Evolutionary conservation across 257 asterid species (phyloP), one percentile per base, ranked within the genome.

Genomic region (Coffea eugenioides): DNA sequence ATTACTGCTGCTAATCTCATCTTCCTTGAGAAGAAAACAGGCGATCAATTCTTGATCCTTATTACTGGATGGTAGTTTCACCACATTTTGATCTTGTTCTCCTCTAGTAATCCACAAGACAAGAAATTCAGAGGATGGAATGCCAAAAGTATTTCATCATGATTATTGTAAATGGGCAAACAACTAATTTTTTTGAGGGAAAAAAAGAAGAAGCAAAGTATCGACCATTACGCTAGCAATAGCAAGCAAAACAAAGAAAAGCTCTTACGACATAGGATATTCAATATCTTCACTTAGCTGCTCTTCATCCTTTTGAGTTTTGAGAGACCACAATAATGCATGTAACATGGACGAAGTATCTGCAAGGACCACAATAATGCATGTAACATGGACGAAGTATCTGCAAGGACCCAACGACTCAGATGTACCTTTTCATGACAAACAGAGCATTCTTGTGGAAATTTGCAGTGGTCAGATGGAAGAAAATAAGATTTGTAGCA

Each of bases 341-440:
- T 0, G 1, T 23, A 31, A 21, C 3, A 49, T 72, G 76, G 41
- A 48, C 1, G 23, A 72, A 72, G 9, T 72, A 23, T 72, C 76
- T 72, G 21, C 76, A 72, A 3, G 61, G 76, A 1, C 76, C 76
- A n/a, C 76, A 72, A 23, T 45, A 72, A 46, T 72, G 18, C 76
- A 72, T 0, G 1, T 23, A 31, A 21, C 3, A 49, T 72, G 76
- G 41, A 48, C 1, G 23, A 72, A 72, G 9, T 72, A 23, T 72
- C 76, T 72, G 21, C 76, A 72, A 3, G n/a, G 1, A 46, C 14
- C 76, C 76, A 72, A 8, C 1, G 1, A 48, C 1, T 45, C 0
- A 0, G 61, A 23, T 6, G 57, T 20, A 46, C 8, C 0, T 45
- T 23, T 0, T 11, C 10, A 0, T 8, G 3, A 23, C 76, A 72